Evolutionary conservation across 345 rosid species (phyloP).

Genomic region (Gossypium australe): DNA sequence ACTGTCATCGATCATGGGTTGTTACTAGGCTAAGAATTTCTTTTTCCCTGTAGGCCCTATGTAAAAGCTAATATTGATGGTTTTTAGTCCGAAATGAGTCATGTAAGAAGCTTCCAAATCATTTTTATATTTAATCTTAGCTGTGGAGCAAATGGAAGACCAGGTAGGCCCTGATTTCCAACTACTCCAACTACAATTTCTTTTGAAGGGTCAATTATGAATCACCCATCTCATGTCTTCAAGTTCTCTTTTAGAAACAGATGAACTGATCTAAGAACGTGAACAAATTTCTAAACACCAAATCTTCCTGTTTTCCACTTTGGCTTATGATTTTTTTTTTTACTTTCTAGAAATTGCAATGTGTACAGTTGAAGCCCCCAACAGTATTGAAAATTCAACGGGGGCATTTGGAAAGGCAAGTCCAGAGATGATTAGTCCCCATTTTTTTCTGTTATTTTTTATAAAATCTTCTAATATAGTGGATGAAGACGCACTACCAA

Average conservation of each 20-base stretch:
- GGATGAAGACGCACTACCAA: conserved; percentile 1
- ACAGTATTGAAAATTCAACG: neutral
- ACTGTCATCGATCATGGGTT: neutral
- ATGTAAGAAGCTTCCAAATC: neutral
- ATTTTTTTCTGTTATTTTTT: neutral
- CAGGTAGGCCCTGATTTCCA: neutral
- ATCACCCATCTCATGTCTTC: neutral
- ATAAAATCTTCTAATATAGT: neutral
- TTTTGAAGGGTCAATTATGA: neutral
- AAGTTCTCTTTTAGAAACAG: neutral
- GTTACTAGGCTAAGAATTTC: neutral
- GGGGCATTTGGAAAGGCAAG: neutral
- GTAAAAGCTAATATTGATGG: neutral
- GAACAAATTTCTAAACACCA: neutral
- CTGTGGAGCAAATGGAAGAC: neutral
- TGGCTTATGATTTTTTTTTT: neutral
- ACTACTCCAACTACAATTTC: neutral
- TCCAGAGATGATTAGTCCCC: neutral
- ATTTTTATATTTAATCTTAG: neutral
- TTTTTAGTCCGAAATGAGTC: neutral
- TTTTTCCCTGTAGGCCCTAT: neutral
- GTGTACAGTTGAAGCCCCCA: neutral
- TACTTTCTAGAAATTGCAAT: neutral
- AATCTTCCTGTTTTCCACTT: neutral
- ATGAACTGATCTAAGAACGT: neutral